A percentile compares a stretch with the other conserved stretches of the same genome.
phyloP scores from a whole-genome alignment of 2,329 filamentous ascomycete genomes.

The Fusarium lyarnte region DNA sequence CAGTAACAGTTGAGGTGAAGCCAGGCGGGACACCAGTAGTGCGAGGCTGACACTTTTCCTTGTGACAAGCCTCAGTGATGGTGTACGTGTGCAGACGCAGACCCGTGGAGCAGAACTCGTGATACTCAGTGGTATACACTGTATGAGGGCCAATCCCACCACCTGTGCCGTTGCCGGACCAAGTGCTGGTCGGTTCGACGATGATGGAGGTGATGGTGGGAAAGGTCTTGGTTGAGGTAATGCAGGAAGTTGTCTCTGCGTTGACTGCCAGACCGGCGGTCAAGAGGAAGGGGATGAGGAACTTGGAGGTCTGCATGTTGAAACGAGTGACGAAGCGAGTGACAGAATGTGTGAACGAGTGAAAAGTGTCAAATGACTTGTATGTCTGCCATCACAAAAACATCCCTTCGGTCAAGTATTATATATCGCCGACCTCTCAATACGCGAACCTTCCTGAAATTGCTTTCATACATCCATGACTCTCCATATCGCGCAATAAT shows the following conservation, averaged over 20 bases:
- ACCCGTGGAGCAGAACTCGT: not conserved
- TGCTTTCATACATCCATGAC: not conserved
- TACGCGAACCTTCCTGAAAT: accelerated
- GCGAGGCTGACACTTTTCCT: not conserved
- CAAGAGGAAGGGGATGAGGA: not conserved
- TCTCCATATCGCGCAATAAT: not conserved
- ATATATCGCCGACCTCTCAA: not conserved
- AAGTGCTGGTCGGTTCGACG: not conserved
- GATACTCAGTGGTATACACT: not conserved
- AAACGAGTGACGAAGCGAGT: not conserved
- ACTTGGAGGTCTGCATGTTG: not conserved
- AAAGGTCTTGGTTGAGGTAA: not conserved
- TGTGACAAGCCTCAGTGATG: not conserved
- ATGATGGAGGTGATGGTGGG: not conserved
- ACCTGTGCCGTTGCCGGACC: not conserved
- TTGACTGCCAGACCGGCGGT: not conserved
- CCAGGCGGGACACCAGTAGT: not conserved
- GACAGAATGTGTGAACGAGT: not conserved
- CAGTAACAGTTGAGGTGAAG: not conserved
- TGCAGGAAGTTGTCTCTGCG: not conserved
- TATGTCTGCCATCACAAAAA: accelerated
- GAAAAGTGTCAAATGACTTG: not conserved
- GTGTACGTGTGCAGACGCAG: not conserved
- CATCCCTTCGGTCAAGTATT: not conserved
- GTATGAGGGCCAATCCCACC: not conserved